phyloP scores from a whole-genome alignment of 164 flowering plant species.

The Berberis thunbergii region DNA sequence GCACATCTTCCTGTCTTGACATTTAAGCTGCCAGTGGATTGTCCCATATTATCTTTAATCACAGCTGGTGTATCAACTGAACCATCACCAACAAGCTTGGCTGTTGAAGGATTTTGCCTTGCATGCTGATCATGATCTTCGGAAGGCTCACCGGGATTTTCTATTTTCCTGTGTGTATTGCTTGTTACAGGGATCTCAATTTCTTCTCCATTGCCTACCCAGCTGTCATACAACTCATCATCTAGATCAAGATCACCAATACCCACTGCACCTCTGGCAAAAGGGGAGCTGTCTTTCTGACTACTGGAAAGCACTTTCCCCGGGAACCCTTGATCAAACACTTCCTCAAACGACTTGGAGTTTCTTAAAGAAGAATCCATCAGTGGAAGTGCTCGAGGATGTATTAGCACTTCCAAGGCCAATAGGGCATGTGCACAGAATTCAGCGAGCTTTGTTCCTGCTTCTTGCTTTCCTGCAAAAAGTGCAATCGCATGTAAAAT shows the following conservation, averaged over 20 bases:
- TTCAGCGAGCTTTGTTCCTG: constrained; percentile 57
- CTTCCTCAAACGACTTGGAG: constrained; percentile 11
- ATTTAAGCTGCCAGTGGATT: constrained; percentile 1
- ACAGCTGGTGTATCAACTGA: constrained; percentile 5
- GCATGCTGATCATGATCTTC: constrained; percentile 3
- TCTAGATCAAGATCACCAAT: constrained; percentile 22
- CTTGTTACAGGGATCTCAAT: constrained; percentile 11
- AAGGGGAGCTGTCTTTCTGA: constrained; percentile 12
- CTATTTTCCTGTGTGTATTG: constrained; percentile 11
- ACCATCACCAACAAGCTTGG: constrained; percentile 6
- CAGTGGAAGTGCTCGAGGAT: constrained; percentile 70
- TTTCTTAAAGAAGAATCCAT: constrained; percentile 24
- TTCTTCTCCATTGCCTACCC: constrained; percentile 37
- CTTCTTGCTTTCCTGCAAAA: constrained; percentile 58
- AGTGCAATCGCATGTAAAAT: not conserved
- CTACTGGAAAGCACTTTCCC: constrained; percentile 19
- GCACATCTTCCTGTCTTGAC: constrained; percentile 10
- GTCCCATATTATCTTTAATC: constrained; percentile 7
- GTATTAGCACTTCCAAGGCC: constrained; percentile 71
- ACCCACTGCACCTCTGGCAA: constrained; percentile 18
- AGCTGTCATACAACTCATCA: constrained; percentile 36
- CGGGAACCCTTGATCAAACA: constrained; percentile 10
- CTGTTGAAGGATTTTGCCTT: constrained; percentile 7
- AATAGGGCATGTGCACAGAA: constrained; percentile 68
- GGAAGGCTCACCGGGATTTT: constrained; percentile 12